Base-by-base conservation (phyloP, 306 rosid genomes). In the Crotalaria pallida region DNA sequence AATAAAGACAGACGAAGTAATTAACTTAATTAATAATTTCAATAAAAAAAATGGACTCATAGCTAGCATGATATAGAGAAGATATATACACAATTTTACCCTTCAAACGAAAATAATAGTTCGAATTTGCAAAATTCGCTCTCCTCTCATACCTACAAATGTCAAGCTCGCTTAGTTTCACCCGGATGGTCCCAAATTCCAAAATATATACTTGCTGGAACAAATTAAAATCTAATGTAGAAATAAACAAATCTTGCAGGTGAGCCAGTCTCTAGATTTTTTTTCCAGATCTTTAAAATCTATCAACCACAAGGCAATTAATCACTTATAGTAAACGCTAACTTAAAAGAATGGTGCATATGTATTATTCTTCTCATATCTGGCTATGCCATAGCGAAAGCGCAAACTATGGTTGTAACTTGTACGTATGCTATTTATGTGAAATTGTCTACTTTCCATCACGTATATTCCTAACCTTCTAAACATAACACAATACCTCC, bases 321-420 rank as follows among this genome's bases (percentile, higher is more conserved):
- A 38, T 73, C 52, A 58, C 67, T 67, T 58, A 21, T 22, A 41
- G 51, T 58, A 65, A 58, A 72, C 58, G 59, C 53, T 41, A 66
- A 67, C 69, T 53, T 40, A 72, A 73, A 65, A 66, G 75, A 79
- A 73, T 29, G 75, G 79, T 60, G 83, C 66, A 61, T 17, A 74
- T 59, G 41, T 51, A 31, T 72, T 40, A 56, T 71, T 71, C 77
- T 56, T 65, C 11, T 33, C 38, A 62, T 51, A 62, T 7, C 33
- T 38, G 68, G 62, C 62, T 19, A 45, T 55, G 55, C 53, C 71
- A 38, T 48, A 47, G 58, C 48, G 69, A 57, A 24, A 17, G 63
- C 76, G 52, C 75, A 73, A 51, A 52, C 68, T 52, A 60, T 45
- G 79, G 79, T 33, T 78, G 23, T 31, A 31, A 31, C 36, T 31